Evolutionary conservation across 2,329 filamentous ascomycete genomes (phyloP).

Genomic region (Fonsecaea pugnacius): DNA sequence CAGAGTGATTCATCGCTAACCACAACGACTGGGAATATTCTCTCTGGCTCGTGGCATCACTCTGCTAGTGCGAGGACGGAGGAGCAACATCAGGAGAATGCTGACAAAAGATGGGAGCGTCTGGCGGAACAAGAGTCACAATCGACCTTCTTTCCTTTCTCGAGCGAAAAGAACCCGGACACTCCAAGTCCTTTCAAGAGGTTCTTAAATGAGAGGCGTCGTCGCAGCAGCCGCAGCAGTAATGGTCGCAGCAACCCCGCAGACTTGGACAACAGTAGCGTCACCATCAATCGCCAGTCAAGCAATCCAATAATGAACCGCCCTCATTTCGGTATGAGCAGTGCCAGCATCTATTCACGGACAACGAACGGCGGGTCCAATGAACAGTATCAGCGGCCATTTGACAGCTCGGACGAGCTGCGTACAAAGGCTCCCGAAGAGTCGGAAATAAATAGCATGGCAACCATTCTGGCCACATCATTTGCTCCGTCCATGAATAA

Average conservation of each 20-base stretch:
- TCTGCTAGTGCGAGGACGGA: constrained; percentile 1
- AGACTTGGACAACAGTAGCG: constrained; percentile 17
- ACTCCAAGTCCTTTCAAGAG: constrained; percentile 32
- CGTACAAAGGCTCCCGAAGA: constrained; percentile 16
- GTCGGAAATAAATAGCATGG: constrained; percentile 43
- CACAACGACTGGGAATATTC: constrained; percentile 13
- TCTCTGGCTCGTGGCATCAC: constrained; percentile 17
- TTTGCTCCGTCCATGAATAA: constrained; percentile 12
- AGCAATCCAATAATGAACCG: constrained; percentile 16
- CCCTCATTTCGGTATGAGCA: constrained; percentile 35
- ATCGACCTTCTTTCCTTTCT: constrained; percentile 34
- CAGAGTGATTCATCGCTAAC: constrained; percentile 27
- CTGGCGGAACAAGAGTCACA: constrained; percentile 28
- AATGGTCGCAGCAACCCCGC: neutral
- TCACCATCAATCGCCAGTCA: constrained; percentile 17
- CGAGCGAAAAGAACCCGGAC: constrained; percentile 23
- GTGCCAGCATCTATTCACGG: constrained; percentile 51
- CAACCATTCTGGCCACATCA: constrained; percentile 44
- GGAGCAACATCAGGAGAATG: constrained; percentile 18
- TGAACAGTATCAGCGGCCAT: constrained; percentile 23
- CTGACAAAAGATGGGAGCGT: constrained; percentile 20
- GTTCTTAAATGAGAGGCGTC: constrained; percentile 25
- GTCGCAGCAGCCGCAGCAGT: constrained; percentile 8
- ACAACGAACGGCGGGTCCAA: constrained; percentile 44
- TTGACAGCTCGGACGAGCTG: constrained; percentile 30